Percentiles rank a stretch among this genome's conserved stretches.
phyloP scores from a whole-genome alignment of 1,139 yeast species.

The Diutina ranongensis region DNA sequence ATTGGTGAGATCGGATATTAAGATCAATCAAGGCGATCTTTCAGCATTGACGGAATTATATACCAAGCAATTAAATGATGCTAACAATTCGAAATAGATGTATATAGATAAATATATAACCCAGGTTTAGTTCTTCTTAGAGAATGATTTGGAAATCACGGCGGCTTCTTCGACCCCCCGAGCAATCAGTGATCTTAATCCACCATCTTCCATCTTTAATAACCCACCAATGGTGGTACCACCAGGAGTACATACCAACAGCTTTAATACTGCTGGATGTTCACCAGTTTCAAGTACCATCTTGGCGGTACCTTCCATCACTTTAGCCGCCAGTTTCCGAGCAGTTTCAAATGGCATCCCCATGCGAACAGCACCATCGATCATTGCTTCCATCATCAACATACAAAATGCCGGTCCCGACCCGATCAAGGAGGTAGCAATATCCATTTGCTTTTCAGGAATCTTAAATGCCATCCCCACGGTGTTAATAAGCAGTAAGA shows the following conservation, averaged over 20 bases:
- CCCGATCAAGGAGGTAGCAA: constrained; percentile 90
- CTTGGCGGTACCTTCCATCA: constrained; percentile 90
- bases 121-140: constrained; percentile 39
- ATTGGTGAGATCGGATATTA: not conserved
- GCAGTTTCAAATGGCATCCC: constrained; percentile 87
- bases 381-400: constrained; percentile 80
- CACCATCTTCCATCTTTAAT: constrained; percentile 83
- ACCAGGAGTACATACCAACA: constrained; percentile 93
- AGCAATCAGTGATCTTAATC: constrained; percentile 78
- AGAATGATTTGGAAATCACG: constrained; percentile 65
- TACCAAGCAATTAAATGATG: not conserved
- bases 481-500: constrained; percentile 47
- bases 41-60: constrained; percentile 3
- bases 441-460: constrained; percentile 91
- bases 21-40: constrained; percentile 1
- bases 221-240: constrained; percentile 97
- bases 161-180: constrained; percentile 90
- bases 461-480: constrained; percentile 64
- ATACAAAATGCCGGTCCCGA: constrained; percentile 95
- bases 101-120: not conserved
- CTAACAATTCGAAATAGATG: not conserved
- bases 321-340: constrained; percentile 86
- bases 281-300: constrained; percentile 78
- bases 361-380: constrained; percentile 92
- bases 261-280: constrained; percentile 86